Percentiles rank a stretch among this genome's conserved stretches.
These are phyloP conservation scores for Phyllostachys edulis DNA, from an alignment of 176 grass and related monocot genomes.

Conservation along the genomic window DNA sequence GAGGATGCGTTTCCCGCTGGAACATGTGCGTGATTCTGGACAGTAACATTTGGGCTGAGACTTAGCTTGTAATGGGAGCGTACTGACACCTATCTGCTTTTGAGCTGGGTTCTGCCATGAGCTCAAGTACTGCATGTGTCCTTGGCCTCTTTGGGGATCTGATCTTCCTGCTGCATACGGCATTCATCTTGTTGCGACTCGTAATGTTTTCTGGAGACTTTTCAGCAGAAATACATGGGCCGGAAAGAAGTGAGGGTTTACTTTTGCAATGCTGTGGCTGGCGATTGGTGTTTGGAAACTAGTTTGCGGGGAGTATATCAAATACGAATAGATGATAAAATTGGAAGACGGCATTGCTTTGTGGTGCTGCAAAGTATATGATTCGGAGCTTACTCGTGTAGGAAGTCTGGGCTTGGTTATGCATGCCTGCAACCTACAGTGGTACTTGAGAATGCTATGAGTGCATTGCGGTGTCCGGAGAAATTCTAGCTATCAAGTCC, in stretches of 20 bases:
- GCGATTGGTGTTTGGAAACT: background rate
- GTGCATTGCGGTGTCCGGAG: no score
- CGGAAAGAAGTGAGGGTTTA: background rate
- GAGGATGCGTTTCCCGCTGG: no score
- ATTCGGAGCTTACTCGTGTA: no score
- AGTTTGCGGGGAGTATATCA: background rate
- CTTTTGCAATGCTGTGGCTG: background rate
- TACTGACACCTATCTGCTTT: background rate
- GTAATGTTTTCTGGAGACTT: background rate
- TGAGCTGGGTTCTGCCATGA: background rate
- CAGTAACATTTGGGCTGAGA: background rate
- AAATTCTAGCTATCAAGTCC: no score
- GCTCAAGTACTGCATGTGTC: background rate
- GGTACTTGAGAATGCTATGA: no score
- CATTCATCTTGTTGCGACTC: background rate
- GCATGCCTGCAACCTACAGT: no score
- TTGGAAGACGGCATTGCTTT: background rate
- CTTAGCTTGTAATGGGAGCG: background rate
- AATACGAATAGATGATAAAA: background rate
- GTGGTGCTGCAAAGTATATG: no score
- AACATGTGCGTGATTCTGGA: background rate
- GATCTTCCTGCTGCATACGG: background rate
- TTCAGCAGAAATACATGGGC: no score
- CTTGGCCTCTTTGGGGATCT: background rate
- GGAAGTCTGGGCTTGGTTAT: no score